Percentiles rank a stretch among this genome's conserved stretches.
These are phyloP conservation scores for Plantago rigida DNA, from an alignment of 305 asterid species.

Conservation along the genomic window DNA sequence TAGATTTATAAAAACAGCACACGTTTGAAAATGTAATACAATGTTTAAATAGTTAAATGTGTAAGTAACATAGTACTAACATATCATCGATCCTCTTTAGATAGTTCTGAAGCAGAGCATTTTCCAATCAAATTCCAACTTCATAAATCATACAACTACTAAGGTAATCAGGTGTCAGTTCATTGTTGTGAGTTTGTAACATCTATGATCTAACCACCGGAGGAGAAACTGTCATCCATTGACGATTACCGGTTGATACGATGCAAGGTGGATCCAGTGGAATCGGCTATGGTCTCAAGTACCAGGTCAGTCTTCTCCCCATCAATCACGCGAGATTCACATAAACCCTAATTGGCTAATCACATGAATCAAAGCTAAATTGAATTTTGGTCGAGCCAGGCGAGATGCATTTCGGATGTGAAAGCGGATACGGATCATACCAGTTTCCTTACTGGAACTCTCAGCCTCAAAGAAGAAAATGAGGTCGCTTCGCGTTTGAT, in stretches of 20 bases:
- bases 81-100: too few relatives aligned
- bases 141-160: too few relatives aligned
- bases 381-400: constrained; percentile 39
- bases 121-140: too few relatives aligned
- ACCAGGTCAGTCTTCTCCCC: constrained; percentile 48
- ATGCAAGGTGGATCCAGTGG: constrained; percentile 94
- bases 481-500: constrained; percentile 42
- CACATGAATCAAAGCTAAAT: constrained; percentile 2
- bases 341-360: constrained; percentile 10
- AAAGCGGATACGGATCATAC: constrained; percentile 97
- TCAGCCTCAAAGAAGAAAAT: constrained; percentile 92
- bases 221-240: background rate
- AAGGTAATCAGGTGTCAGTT: background rate
- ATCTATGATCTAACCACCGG: too few relatives aligned
- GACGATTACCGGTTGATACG: background rate
- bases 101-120: too few relatives aligned
- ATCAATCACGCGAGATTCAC: constrained; percentile 2
- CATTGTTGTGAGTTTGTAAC: background rate
- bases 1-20: too few relatives aligned
- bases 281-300: constrained; percentile 90
- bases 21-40: too few relatives aligned
- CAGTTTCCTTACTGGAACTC: constrained; percentile 80
- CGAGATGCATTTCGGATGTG: constrained; percentile 89
- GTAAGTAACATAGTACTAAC: too few relatives aligned
- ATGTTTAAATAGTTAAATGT: too few relatives aligned